phyloP scores from a whole-genome alignment of 2,329 filamentous ascomycete species.

The Pseudocercospora cruenta region DNA sequence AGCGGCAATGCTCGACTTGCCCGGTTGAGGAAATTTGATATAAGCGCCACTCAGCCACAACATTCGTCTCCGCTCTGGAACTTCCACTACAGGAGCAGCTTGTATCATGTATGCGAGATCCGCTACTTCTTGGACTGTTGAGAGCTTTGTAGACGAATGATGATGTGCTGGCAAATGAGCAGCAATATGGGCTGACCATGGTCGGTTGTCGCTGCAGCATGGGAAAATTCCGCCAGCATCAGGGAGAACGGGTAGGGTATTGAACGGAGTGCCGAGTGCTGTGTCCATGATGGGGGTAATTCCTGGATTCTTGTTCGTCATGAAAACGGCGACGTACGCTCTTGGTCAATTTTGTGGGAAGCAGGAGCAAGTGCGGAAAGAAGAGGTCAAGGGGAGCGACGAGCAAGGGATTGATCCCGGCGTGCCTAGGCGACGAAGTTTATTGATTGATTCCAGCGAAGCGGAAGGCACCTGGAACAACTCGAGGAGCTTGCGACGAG shows the following conservation, averaged over 20 bases:
- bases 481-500: not conserved
- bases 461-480: not conserved
- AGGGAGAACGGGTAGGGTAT: not conserved
- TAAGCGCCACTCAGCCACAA: not conserved
- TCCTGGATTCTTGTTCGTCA: not conserved
- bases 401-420: not conserved
- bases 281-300: not conserved
- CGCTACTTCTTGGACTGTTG: not conserved
- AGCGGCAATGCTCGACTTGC: not conserved
- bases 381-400: not conserved
- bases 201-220: not conserved
- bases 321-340: not conserved
- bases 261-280: not conserved
- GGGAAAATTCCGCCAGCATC: not conserved
- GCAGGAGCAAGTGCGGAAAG: not conserved
- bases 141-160: not conserved
- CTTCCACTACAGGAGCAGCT: not conserved
- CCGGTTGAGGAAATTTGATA: not conserved
- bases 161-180: not conserved
- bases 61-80: not conserved
- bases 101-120: not conserved
- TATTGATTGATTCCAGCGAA: not conserved
- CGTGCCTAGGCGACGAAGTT: not conserved
- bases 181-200: not conserved
- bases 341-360: not conserved